These are phyloP conservation scores for Penicilliopsis zonata DNA, from an alignment of 495 filamentous ascomycete species.

Conservation along the genomic window DNA sequence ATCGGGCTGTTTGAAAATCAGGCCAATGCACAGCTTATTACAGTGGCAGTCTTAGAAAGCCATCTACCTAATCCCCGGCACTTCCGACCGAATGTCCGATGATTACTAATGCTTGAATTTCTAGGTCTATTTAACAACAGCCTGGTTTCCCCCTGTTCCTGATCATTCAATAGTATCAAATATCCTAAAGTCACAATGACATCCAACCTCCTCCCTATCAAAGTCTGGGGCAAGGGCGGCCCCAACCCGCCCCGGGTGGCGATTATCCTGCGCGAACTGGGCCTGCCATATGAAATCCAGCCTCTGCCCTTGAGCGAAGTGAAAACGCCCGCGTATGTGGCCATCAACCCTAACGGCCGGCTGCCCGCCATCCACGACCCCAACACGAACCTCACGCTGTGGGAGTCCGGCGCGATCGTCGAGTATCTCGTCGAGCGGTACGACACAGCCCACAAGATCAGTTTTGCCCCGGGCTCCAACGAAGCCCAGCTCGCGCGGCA, in stretches of 20 bases:
- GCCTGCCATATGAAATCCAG: constrained; percentile 39
- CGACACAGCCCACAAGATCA: constrained; percentile 48
- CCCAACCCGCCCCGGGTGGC: constrained; percentile 58
- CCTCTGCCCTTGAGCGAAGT: constrained; percentile 33
- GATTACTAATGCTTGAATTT: too few relatives aligned
- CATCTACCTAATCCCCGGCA: too few relatives aligned
- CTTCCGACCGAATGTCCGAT: too few relatives aligned
- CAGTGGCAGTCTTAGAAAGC: too few relatives aligned
- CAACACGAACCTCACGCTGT: constrained; percentile 53
- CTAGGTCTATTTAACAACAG: too few relatives aligned
- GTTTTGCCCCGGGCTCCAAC: constrained; percentile 32
- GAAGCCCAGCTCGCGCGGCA: constrained; percentile 46
- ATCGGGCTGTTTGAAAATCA: too few relatives aligned
- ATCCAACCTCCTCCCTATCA: too few relatives aligned
- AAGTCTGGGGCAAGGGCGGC: too few relatives aligned
- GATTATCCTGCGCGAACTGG: constrained; percentile 52
- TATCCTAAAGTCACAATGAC: too few relatives aligned
- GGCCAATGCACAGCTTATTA: too few relatives aligned
- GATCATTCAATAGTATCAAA: too few relatives aligned
- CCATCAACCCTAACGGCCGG: constrained; percentile 64
- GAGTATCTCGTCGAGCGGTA: constrained; percentile 63
- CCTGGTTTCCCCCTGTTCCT: too few relatives aligned
- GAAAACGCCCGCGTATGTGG: constrained; percentile 43
- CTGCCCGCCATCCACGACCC: constrained; percentile 49
- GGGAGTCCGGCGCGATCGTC: constrained; percentile 66